Base-by-base conservation (phyloP, 2,329 filamentous ascomycete genomes). In the Scolecobasidium constrictum region DNA sequence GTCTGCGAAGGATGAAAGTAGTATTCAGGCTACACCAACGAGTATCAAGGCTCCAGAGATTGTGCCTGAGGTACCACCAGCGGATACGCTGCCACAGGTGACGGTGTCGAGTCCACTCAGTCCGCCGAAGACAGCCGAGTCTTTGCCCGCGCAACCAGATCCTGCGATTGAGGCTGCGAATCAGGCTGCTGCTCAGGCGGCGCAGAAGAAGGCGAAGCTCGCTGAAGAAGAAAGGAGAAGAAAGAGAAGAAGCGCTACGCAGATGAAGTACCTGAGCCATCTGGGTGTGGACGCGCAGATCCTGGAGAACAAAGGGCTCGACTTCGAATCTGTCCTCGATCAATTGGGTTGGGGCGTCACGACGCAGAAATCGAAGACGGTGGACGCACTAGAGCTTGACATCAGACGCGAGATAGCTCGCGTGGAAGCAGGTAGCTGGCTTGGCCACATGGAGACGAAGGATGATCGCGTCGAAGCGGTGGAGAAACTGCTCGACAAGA, bases 351-450 rank as follows among this genome's bases (percentile, higher is more conserved):
- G 87, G 86, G 35, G 31, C 26, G n/a, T 7, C 13, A 79, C 86
- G 17, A 85, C 83, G 38, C 80, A 86, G 59, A 78, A 84, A 42
- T 70, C 78, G 36, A 80, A 82, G 49, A 83, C 78, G 47, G 78
- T 90, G 43, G 85, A 93, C 40, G 78, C 85, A 41, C 72, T 95
- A 56, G 86, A 88, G 63, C 69, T 75, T 11, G 86, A 94, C 49
- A 73, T 95, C 43, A 85, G 90, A 42, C 78, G 87, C 48, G 88
- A 95, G 57, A 76, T 95, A 45, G 86, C 87, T 49, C 84, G 86
- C 51, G 83, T 90, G 2, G 90, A 95, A 64, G 88, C 88, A 39
- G 90, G 86, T 44, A 88, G 86, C 47, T 96, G 90, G 88, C 71
- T 96, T 38, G 81, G 83, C 40, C 81, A 90, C 47, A 65, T 78